These are phyloP conservation scores for Daphne laureola DNA, from an alignment of 441 rosid species.

Conservation along the genomic window DNA sequence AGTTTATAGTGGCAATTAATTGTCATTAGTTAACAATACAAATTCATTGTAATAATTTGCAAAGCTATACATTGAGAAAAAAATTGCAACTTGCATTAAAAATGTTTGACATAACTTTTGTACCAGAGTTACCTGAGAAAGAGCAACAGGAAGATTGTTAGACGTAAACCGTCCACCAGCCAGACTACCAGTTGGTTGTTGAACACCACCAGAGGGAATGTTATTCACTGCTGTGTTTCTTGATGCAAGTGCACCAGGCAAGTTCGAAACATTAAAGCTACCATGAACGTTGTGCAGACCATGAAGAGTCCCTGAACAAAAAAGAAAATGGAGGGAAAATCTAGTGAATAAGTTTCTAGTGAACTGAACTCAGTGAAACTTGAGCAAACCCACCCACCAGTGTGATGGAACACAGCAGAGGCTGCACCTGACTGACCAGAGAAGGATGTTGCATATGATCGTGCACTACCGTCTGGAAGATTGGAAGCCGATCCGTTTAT, in stretches of 20 bases:
- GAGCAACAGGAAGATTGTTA: constrained; percentile 72
- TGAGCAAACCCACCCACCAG: constrained; percentile 40
- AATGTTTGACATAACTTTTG: too few relatives aligned
- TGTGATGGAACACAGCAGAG: constrained; percentile 76
- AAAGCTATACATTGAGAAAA: too few relatives aligned
- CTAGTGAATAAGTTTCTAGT: constrained; percentile 13
- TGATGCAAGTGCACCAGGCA: constrained; percentile 57
- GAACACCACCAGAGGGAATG: constrained; percentile 74
- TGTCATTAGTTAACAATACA: too few relatives aligned
- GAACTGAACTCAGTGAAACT: constrained; percentile 7
- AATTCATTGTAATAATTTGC: too few relatives aligned
- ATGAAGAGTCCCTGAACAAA: constrained; percentile 73
- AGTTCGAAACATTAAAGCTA: constrained; percentile 67
- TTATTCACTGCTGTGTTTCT: constrained; percentile 60
- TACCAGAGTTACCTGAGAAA: constrained; percentile 63
- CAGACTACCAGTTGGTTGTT: constrained; percentile 77
- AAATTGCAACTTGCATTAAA: too few relatives aligned
- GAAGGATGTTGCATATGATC: constrained; percentile 73
- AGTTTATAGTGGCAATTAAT: too few relatives aligned
- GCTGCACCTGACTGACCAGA: constrained; percentile 87
- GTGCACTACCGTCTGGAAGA: constrained; percentile 73
- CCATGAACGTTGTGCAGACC: constrained; percentile 83
- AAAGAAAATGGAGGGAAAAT: constrained; percentile 8
- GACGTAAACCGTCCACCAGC: constrained; percentile 78
- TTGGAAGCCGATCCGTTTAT: constrained; percentile 75